A percentile compares a stretch with the other conserved stretches of the same genome.
phyloP scores from a whole-genome alignment of 495 filamentous ascomycete species.

The Aspergillus affinis region DNA sequence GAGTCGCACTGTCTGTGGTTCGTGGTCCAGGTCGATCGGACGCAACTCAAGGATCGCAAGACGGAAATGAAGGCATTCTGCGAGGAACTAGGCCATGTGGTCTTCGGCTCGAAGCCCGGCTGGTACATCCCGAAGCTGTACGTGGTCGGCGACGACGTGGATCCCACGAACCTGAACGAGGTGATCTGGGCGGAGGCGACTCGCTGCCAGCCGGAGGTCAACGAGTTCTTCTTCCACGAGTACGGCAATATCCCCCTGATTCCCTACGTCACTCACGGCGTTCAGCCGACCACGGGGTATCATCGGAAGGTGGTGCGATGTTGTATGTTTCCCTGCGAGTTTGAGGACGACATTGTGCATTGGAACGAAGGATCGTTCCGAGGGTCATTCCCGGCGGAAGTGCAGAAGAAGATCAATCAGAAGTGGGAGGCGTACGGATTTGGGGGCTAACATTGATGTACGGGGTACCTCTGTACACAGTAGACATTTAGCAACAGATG shows the following conservation, averaged over 20 bases:
- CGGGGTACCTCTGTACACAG: too few species aligned
- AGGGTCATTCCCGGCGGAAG: slow-evolving; percentile 17
- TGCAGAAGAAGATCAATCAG: slow-evolving; percentile 1
- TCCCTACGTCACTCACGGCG: slow-evolving; percentile 28
- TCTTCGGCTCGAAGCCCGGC: slow-evolving; percentile 29
- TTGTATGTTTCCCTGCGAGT: slow-evolving; percentile 22
- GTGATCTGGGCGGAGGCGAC: slow-evolving; percentile 35
- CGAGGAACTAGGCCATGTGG: slow-evolving; percentile 20
- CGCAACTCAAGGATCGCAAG: slow-evolving; percentile 19
- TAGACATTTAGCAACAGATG: too few species aligned
- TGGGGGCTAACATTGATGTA: background rate
- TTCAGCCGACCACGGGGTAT: slow-evolving; percentile 1
- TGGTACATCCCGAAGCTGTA: slow-evolving; percentile 26
- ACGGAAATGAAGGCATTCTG: slow-evolving; percentile 23
- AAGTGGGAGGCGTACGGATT: background rate
- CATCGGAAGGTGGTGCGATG: slow-evolving; percentile 19
- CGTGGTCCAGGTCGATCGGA: slow-evolving; percentile 25
- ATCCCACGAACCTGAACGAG: slow-evolving; percentile 23
- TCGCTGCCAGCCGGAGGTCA: slow-evolving; percentile 25
- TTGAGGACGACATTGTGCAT: slow-evolving; percentile 12
- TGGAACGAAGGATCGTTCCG: slow-evolving; percentile 22
- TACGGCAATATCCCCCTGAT: slow-evolving; percentile 27
- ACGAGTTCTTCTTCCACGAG: slow-evolving; percentile 33
- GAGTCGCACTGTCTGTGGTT: slow-evolving; percentile 32
- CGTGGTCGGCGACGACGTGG: slow-evolving; percentile 32